Conservation (phyloP, 1,284 basidiomycete genomes). For the Mycena citricolor region DNA sequence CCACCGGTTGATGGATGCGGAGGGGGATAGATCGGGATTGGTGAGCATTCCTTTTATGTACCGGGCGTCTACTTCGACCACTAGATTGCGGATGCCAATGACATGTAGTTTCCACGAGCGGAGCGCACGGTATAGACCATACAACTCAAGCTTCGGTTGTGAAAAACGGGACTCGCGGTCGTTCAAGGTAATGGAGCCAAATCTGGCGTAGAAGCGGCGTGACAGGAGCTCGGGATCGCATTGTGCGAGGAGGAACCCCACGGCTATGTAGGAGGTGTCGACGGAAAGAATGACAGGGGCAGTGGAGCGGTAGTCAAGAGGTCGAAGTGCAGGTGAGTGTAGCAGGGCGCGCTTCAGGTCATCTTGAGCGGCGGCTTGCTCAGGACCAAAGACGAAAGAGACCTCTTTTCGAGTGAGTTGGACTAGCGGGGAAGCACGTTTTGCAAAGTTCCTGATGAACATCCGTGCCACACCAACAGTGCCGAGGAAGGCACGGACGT, state of each 20-base stretch:
- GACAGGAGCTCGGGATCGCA: slow-evolving; percentile 19
- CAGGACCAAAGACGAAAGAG: slow-evolving; percentile 23
- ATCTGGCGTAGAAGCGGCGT: slow-evolving; percentile 28
- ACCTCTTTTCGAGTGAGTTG: slow-evolving; percentile 23
- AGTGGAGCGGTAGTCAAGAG: slow-evolving; percentile 33
- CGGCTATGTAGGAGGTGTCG: slow-evolving; percentile 34
- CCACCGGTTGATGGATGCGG: slow-evolving; percentile 14
- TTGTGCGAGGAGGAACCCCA: slow-evolving; percentile 35
- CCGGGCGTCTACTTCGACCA: slow-evolving; percentile 9
- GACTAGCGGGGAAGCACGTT: slow-evolving; percentile 23
- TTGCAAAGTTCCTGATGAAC: slow-evolving; percentile 28
- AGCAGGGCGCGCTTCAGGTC: slow-evolving; percentile 26
- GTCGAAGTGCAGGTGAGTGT: slow-evolving; percentile 24
- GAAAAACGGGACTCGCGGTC: slow-evolving; percentile 37
- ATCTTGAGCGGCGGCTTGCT: slow-evolving; percentile 23
- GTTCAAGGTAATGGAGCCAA: slow-evolving; percentile 35
- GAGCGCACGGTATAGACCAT: slow-evolving; percentile 15
- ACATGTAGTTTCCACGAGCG: background rate
- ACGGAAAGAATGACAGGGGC: slow-evolving; percentile 35
- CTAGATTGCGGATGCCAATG: slow-evolving; percentile 13
- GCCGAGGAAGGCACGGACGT: slow-evolving; percentile 32
- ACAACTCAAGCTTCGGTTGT: slow-evolving; percentile 42
- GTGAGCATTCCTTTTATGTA: slow-evolving; percentile 14
- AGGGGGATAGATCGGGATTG: slow-evolving; percentile 14
- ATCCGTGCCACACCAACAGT: slow-evolving; percentile 25